Evolutionary conservation across 2,329 filamentous ascomycete genomes (phyloP).

Genomic region (Aspergillus spinulosporus): DNA sequence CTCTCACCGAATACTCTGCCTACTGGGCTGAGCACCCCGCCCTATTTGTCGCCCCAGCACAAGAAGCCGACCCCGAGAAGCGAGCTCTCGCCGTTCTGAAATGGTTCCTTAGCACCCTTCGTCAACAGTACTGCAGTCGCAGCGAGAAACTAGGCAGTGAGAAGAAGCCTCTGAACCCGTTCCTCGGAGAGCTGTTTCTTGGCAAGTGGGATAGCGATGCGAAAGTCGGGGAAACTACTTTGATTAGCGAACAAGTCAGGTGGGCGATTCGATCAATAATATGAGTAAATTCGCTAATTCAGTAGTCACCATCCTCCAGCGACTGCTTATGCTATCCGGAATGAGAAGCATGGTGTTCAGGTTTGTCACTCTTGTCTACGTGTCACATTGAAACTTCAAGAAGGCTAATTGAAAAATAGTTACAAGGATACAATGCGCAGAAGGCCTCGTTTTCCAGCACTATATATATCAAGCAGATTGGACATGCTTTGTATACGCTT

Average conservation of each 20-base stretch:
- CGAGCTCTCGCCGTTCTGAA: slow-evolving; percentile 85
- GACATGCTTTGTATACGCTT: slow-evolving; percentile 79
- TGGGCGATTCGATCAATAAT: too few species aligned
- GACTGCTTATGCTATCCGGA: slow-evolving; percentile 90
- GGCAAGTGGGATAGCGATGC: slow-evolving; percentile 81
- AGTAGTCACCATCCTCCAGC: slow-evolving; percentile 82
- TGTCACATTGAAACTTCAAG: slow-evolving; percentile 19
- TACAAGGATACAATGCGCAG: slow-evolving; percentile 89
- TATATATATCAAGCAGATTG: slow-evolving; percentile 92
- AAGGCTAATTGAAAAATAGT: slow-evolving; percentile 27
- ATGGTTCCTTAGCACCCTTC: slow-evolving; percentile 92
- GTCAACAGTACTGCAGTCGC: slow-evolving; percentile 74
- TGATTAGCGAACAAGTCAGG: slow-evolving; percentile 90
- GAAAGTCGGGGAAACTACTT: slow-evolving; percentile 70
- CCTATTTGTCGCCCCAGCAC: slow-evolving; percentile 78
- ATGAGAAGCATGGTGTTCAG: slow-evolving; percentile 75
- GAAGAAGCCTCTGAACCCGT: slow-evolving; percentile 97
- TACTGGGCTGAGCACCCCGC: slow-evolving; percentile 80
- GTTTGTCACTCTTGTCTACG: slow-evolving; percentile 53
- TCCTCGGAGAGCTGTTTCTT: slow-evolving; percentile 90
- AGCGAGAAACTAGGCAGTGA: slow-evolving; percentile 85
- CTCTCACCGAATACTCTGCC: slow-evolving; percentile 75
- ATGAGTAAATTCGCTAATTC: not conserved
- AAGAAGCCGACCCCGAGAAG: slow-evolving; percentile 76
- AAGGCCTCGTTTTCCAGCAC: slow-evolving; percentile 95